A percentile compares a stretch with the other conserved stretches of the same genome.
These are phyloP conservation scores for Trametopsis cervina DNA, from an alignment of 768 basidiomycete species.

Conservation along the genomic window DNA sequence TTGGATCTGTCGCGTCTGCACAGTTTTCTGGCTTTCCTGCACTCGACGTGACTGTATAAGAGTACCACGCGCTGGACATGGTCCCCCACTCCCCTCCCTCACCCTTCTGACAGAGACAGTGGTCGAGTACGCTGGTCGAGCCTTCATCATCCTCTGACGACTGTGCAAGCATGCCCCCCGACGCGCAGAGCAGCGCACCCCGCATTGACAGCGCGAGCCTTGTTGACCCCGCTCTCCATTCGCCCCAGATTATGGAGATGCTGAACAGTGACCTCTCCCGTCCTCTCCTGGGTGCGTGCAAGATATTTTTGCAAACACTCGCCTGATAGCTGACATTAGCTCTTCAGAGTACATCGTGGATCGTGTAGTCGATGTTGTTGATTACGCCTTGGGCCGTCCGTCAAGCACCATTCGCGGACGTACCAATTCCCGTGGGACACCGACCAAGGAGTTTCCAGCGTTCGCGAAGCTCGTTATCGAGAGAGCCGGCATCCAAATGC, in stretches of 20 bases:
- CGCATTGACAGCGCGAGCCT: constrained; percentile 46
- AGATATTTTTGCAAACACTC: neutral
- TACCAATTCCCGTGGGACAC: constrained; percentile 38
- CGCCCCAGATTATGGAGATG: constrained; percentile 61
- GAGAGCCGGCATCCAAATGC: constrained; percentile 65
- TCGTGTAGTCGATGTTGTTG: constrained; percentile 62
- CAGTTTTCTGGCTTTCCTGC: too few relatives aligned
- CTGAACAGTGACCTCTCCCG: constrained; percentile 56
- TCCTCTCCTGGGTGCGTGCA: constrained; percentile 56
- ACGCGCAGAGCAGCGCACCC: constrained; percentile 17
- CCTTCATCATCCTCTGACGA: too few relatives aligned
- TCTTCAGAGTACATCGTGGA: constrained; percentile 62
- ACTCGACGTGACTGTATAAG: too few relatives aligned
- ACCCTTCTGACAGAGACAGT: too few relatives aligned
- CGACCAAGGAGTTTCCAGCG: constrained; percentile 43
- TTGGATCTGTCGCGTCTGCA: too few relatives aligned
- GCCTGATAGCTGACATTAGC: neutral
- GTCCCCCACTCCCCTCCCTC: too few relatives aligned
- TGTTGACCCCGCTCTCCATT: constrained; percentile 57
- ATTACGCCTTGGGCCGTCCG: constrained; percentile 64
- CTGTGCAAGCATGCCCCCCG: too few relatives aligned
- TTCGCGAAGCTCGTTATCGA: constrained; percentile 62
- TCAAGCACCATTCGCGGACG: constrained; percentile 49
- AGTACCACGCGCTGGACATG: too few relatives aligned
- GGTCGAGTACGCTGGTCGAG: too few relatives aligned